phyloP scores from a whole-genome alignment of 495 filamentous ascomycete species.

The Glutinoglossum americanum region DNA sequence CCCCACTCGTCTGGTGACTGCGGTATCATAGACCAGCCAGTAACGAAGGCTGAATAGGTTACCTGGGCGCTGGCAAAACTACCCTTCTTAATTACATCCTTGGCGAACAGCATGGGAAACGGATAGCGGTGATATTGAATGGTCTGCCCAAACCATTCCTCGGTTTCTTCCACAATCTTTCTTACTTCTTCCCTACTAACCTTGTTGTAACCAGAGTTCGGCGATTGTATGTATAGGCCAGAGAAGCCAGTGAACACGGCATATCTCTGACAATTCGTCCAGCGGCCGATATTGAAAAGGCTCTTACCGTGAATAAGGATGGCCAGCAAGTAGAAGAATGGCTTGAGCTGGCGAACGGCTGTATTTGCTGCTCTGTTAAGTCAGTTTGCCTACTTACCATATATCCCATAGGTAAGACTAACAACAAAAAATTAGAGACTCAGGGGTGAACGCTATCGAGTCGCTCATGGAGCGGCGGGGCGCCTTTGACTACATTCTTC shows the following conservation, averaged over 20 bases:
- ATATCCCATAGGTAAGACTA: neutral
- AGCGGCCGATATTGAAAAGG: constrained; percentile 90
- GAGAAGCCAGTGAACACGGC: neutral
- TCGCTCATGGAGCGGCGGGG: constrained; percentile 88
- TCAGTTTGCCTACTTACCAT: constrained; percentile 16
- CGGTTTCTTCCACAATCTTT: neutral
- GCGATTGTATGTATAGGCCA: constrained; percentile 46
- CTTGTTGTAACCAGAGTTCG: constrained; percentile 46
- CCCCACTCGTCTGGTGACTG: neutral
- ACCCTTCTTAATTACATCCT: constrained; percentile 92
- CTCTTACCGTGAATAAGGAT: constrained; percentile 66
- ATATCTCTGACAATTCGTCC: neutral
- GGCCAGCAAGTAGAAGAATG: constrained; percentile 80
- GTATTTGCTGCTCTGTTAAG: constrained; percentile 98
- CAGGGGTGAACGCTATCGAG: constrained; percentile 83
- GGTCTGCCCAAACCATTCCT: constrained; percentile 25
- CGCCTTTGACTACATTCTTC: constrained; percentile 90
- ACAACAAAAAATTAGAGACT: constrained; percentile 9
- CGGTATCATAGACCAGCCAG: neutral
- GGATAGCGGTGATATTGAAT: constrained; percentile 93
- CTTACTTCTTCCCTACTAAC: constrained; percentile 1
- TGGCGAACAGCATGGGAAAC: constrained; percentile 84
- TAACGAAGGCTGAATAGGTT: constrained; percentile 25
- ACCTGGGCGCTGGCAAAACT: constrained; percentile 88
- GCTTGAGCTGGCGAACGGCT: constrained; percentile 90